phyloP scores from a whole-genome alignment of 176 grass and related monocot genomes.

The Musa acuminata region DNA sequence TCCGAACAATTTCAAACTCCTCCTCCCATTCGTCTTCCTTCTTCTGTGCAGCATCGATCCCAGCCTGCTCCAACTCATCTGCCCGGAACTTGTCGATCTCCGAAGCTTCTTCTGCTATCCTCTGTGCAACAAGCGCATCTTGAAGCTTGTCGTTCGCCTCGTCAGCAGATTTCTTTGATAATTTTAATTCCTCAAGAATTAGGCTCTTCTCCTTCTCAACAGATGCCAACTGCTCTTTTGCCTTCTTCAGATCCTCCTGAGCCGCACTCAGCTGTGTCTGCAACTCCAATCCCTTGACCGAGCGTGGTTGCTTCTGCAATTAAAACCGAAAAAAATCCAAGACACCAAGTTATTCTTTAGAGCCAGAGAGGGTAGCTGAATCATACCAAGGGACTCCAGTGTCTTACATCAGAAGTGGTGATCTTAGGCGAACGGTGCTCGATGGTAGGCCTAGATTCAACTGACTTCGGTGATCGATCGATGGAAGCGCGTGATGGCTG shows the following conservation, averaged over 20 bases:
- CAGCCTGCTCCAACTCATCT: conserved; percentile 55
- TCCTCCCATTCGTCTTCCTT: conserved; percentile 57
- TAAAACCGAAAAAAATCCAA: background rate
- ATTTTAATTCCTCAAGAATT: conserved; percentile 38
- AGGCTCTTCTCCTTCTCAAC: conserved; percentile 44
- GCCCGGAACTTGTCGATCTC: conserved; percentile 65
- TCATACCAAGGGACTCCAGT: background rate
- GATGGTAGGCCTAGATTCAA: conserved; percentile 46
- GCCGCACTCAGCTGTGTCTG: conserved; percentile 34
- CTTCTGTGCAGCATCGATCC: conserved; percentile 28
- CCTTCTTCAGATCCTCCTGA: conserved; percentile 54
- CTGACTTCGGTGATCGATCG: conserved; percentile 67
- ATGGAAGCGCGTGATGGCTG: conserved; percentile 51
- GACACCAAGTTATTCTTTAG: background rate
- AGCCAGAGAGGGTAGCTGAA: background rate
- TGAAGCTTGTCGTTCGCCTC: conserved; percentile 45
- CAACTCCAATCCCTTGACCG: conserved; percentile 39
- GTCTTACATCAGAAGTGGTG: conserved; percentile 63
- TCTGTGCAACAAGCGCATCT: conserved; percentile 36
- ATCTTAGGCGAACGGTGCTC: conserved; percentile 76
- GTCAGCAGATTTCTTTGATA: conserved; percentile 25
- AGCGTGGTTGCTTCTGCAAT: conserved; percentile 40
- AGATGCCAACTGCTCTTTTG: conserved; percentile 29
- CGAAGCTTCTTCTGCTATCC: conserved; percentile 49
- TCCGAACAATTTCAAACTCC: conserved; percentile 28